Evolutionary conservation across 306 rosid genomes (phyloP).

Genomic region (Trifolium pratense): DNA sequence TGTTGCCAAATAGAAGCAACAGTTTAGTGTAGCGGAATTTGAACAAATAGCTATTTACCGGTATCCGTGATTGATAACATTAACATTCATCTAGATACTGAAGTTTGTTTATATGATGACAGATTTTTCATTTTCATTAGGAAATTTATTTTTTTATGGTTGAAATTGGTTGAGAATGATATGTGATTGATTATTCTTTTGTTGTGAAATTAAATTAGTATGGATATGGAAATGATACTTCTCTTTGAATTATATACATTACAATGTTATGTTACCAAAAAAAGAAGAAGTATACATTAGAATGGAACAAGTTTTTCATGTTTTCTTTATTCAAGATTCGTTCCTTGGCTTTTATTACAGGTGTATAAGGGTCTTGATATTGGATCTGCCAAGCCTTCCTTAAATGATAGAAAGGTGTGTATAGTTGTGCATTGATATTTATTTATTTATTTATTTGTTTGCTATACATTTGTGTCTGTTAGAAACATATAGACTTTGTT

Average conservation of each 20-base stretch:
- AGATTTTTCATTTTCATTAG: slow-evolving; percentile 1
- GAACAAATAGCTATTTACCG: neutral
- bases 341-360: slow-evolving; percentile 46
- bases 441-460: neutral
- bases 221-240: neutral
- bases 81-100: slow-evolving; percentile 1
- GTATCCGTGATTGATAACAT: neutral
- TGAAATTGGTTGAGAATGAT: slow-evolving; percentile 5
- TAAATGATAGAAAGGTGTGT: slow-evolving; percentile 77
- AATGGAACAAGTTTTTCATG: slow-evolving; percentile 23
- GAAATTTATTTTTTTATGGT: neutral
- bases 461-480: slow-evolving; percentile 8
- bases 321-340: slow-evolving; percentile 9
- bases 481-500: slow-evolving; percentile 29
- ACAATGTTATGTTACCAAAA: neutral
- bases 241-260: slow-evolving; percentile 3
- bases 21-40: neutral
- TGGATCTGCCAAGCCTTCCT: slow-evolving; percentile 95
- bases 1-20: neutral
- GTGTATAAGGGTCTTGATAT: slow-evolving; percentile 87
- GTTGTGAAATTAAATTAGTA: neutral
- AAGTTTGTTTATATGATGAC: slow-evolving; percentile 19
- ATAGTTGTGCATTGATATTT: slow-evolving; percentile 22
- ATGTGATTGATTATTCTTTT: neutral
- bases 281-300: neutral